phyloP scores from a whole-genome alignment of 441 rosid genomes.

The Bruguiera hainesii region DNA sequence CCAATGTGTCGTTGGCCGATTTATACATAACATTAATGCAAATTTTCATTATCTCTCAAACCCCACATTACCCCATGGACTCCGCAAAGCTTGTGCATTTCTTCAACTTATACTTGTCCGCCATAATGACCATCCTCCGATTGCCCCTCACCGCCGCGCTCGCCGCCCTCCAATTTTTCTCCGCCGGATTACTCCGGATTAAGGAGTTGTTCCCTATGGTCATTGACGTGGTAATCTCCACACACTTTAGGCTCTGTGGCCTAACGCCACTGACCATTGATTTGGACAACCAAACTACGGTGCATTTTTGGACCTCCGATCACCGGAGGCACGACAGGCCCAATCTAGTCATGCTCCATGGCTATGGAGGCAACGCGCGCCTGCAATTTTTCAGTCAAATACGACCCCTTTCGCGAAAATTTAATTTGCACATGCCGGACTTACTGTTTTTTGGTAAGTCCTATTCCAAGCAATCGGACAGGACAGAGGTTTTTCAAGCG shows the following conservation, averaged over 20 bases:
- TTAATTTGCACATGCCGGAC: constrained; percentile 59
- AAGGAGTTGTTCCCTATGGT: constrained; percentile 34
- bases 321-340: constrained; percentile 38
- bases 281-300: constrained; percentile 49
- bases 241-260: constrained; percentile 42
- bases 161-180: constrained; percentile 17
- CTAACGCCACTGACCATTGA: constrained; percentile 55
- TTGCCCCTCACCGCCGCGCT: constrained; percentile 18
- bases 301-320: constrained; percentile 52
- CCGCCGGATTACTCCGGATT: constrained; percentile 18
- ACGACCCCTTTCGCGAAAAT: constrained; percentile 38
- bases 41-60: neutral
- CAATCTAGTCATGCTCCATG: constrained; percentile 54
- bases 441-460: constrained; percentile 60
- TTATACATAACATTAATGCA: too few relatives aligned
- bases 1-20: too few relatives aligned
- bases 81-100: constrained; percentile 29
- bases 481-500: constrained; percentile 53
- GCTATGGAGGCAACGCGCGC: constrained; percentile 59
- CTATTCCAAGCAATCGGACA: constrained; percentile 24
- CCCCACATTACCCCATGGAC: constrained; percentile 8
- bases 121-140: constrained; percentile 22
- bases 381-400: constrained; percentile 64
- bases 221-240: constrained; percentile 34
- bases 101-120: constrained; percentile 36